Evolutionary conservation across 2,329 filamentous ascomycete species (phyloP).

Genomic region (Pestalotiopsis sp.): DNA sequence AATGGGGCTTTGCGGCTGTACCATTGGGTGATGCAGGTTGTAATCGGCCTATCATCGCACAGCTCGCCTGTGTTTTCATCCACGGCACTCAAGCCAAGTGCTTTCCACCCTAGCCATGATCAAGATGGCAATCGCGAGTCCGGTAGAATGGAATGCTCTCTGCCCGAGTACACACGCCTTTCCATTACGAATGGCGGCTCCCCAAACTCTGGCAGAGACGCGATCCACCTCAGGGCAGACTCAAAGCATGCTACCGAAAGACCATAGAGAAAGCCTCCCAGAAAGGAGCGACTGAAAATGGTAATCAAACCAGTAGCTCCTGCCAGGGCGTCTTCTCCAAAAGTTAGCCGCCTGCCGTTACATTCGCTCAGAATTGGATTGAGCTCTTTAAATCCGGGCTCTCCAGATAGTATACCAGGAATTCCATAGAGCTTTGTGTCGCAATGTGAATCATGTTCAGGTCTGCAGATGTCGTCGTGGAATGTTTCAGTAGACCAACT

Average conservation of each 20-base stretch:
- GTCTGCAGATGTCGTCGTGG: too few species aligned
- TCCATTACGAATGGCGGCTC: background rate
- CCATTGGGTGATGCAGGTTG: background rate
- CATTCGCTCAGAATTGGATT: too few species aligned
- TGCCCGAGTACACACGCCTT: background rate
- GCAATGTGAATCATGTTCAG: too few species aligned
- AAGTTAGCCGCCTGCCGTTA: too few species aligned
- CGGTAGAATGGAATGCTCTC: background rate
- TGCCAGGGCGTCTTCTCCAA: too few species aligned
- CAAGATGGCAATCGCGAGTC: background rate
- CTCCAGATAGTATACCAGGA: too few species aligned
- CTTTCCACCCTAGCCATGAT: constrained; percentile 8
- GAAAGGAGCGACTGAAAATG: background rate
- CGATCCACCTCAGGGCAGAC: background rate
- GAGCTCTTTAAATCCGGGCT: too few species aligned
- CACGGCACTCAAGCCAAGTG: background rate
- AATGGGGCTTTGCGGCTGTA: background rate
- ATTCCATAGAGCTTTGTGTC: too few species aligned
- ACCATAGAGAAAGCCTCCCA: background rate
- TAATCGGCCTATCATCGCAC: background rate
- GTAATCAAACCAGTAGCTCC: too few species aligned
- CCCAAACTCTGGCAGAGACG: background rate
- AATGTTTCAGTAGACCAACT: too few species aligned
- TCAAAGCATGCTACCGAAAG: background rate
- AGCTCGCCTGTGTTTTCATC: background rate